These are phyloP conservation scores for Samsoniella hepiali DNA, from an alignment of 2,329 filamentous ascomycete genomes.

Conservation along the genomic window DNA sequence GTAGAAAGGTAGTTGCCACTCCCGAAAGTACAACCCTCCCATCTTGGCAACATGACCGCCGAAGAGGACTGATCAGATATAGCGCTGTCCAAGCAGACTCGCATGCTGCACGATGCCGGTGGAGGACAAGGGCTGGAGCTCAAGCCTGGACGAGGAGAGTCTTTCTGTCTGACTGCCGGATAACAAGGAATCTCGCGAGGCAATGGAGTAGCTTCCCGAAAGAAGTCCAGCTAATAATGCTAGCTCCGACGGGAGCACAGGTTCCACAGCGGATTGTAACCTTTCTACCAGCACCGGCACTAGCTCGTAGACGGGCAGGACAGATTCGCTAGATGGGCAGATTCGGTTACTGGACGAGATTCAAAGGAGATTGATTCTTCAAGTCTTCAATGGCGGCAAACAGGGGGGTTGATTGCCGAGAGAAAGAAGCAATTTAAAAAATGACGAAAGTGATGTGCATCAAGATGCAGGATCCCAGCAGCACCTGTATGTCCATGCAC, in stretches of 20 bases:
- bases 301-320: background rate
- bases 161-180: too few relatives aligned
- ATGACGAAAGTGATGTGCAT: background rate
- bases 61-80: background rate
- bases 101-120: too few relatives aligned
- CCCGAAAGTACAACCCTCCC: background rate
- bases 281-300: background rate
- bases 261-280: conserved; percentile 14
- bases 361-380: too few relatives aligned
- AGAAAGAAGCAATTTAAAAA: background rate
- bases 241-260: background rate
- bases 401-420: background rate
- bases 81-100: too few relatives aligned
- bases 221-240: background rate
- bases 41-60: background rate
- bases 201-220: background rate
- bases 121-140: too few relatives aligned
- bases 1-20: conserved; percentile 7
- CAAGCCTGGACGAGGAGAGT: too few relatives aligned
- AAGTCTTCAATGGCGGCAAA: too few relatives aligned
- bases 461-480: conserved; percentile 2
- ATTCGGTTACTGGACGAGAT: too few relatives aligned
- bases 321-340: background rate
- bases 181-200: background rate
- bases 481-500: background rate